Conservation (phyloP, 495 filamentous ascomycete species). For the Aspergillus avenaceus region DNA sequence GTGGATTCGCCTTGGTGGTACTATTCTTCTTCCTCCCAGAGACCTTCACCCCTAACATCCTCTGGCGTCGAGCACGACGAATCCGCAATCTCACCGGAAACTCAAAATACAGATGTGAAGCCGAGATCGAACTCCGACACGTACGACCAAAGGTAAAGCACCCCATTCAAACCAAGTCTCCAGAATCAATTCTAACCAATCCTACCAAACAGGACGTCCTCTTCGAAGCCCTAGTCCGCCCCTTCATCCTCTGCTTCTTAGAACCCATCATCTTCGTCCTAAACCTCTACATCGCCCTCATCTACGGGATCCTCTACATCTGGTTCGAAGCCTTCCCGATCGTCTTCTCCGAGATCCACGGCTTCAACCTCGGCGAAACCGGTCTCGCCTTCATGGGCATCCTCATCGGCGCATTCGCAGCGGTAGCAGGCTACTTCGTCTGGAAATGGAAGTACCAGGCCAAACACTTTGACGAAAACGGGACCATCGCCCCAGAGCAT, state of each 20-base stretch:
- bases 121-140: slow-evolving; percentile 36
- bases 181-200: no score
- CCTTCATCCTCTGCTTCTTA: slow-evolving; percentile 39
- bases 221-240: slow-evolving; percentile 35
- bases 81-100: slow-evolving; percentile 40
- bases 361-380: slow-evolving; percentile 41
- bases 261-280: slow-evolving; percentile 50
- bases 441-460: slow-evolving; percentile 39
- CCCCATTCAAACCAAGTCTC: neutral
- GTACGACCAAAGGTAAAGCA: slow-evolving; percentile 18
- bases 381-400: slow-evolving; percentile 51
- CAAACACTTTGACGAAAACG: slow-evolving; percentile 32
- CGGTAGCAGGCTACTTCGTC: slow-evolving; percentile 42
- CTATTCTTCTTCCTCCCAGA: slow-evolving; percentile 54
- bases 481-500: slow-evolving; percentile 35
- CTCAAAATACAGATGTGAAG: slow-evolving; percentile 23
- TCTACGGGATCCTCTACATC: slow-evolving; percentile 52
- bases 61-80: slow-evolving; percentile 49
- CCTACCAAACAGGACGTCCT: slow-evolving; percentile 25
- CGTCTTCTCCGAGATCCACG: slow-evolving; percentile 45
- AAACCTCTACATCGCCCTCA: slow-evolving; percentile 50
- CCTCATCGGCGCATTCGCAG: slow-evolving; percentile 32
- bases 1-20: slow-evolving; percentile 39
- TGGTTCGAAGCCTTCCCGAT: slow-evolving; percentile 58
- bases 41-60: slow-evolving; percentile 53